These are phyloP conservation scores for Paulownia fortunei DNA, from an alignment of 257 asterid species.

Conservation along the genomic window DNA sequence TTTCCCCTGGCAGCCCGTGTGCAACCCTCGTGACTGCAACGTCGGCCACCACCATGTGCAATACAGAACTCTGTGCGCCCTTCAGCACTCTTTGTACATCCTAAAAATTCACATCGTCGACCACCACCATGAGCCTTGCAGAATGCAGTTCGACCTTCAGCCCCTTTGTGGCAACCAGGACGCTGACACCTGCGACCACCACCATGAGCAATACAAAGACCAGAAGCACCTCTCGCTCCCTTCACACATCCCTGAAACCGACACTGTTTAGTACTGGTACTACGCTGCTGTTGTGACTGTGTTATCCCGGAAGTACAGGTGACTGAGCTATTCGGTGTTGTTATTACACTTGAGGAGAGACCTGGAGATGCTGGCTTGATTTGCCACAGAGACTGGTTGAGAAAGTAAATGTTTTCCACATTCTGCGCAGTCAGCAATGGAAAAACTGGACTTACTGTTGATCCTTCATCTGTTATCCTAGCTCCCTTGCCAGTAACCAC, in stretches of 20 bases:
- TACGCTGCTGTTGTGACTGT: constrained; percentile 64
- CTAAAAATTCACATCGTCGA: constrained; percentile 81
- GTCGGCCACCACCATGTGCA: constrained; percentile 97
- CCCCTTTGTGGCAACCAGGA: constrained; percentile 83
- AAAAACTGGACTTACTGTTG: constrained; percentile 42
- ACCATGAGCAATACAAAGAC: constrained; percentile 92
- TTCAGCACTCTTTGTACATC: constrained; percentile 95
- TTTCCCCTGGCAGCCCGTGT: constrained; percentile 85
- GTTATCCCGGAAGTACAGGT: constrained; percentile 98
- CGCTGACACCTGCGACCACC: constrained; percentile 98
- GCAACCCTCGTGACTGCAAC: constrained; percentile 81
- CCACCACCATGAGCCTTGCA: constrained; percentile 99
- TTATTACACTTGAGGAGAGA: constrained; percentile 58
- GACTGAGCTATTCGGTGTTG: constrained; percentile 86
- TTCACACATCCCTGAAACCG: constrained; percentile 83
- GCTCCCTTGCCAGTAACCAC: constrained; percentile 38
- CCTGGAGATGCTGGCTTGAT: constrained; percentile 53
- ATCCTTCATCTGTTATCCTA: constrained; percentile 48
- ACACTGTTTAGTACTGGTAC: constrained; percentile 67
- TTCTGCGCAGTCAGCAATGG: constrained; percentile 43
- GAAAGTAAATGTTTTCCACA: constrained; percentile 42
- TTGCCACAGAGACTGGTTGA: constrained; percentile 45
- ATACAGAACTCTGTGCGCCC: constrained; percentile 92
- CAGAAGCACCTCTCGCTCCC: constrained; percentile 97
- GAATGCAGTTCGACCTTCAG: constrained; percentile 95